Percentiles rank a stretch among this genome's conserved stretches.
phyloP scores from a whole-genome alignment of 2,329 filamentous ascomycete genomes.

The Trichoderma sp. region DNA sequence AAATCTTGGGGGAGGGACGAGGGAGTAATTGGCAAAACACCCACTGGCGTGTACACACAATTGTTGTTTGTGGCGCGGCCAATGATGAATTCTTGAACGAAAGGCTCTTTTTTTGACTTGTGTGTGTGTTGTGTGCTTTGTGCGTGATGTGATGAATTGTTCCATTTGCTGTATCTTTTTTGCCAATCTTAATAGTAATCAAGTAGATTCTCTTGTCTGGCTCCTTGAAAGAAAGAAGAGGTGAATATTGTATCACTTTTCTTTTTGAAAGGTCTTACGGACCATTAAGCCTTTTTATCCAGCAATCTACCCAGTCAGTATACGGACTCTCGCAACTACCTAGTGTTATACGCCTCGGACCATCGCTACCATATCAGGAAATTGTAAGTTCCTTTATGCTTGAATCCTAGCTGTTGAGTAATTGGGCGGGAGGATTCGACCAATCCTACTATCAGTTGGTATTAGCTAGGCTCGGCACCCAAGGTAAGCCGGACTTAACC shows the following conservation, averaged over 20 bases:
- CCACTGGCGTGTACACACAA: slow-evolving; percentile 15
- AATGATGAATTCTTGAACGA: slow-evolving; percentile 22
- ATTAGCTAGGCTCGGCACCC: too few relatives aligned
- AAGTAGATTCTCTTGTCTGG: not conserved
- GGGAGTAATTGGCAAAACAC: slow-evolving; percentile 20
- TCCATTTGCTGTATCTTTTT: not conserved
- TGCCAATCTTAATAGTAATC: not conserved
- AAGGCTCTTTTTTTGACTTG: slow-evolving; percentile 1
- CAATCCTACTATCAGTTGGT: too few relatives aligned
- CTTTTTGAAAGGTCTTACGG: not conserved
- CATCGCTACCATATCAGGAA: too few relatives aligned
- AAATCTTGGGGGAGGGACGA: not conserved
- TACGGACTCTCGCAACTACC: too few relatives aligned
- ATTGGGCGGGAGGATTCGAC: too few relatives aligned
- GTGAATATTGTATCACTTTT: not conserved
- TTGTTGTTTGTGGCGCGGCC: not conserved
- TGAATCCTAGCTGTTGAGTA: too few relatives aligned
- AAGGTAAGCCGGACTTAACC: too few relatives aligned
- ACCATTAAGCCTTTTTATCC: too few relatives aligned
- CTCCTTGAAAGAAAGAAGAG: not conserved
- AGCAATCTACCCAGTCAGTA: too few relatives aligned
- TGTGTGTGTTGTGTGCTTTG: not conserved
- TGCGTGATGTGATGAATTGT: not conserved
- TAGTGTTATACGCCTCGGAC: too few relatives aligned
- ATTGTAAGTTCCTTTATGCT: too few relatives aligned